Conservation (phyloP, 2,329 filamentous ascomycete species). For the Neonectria faginata region DNA sequence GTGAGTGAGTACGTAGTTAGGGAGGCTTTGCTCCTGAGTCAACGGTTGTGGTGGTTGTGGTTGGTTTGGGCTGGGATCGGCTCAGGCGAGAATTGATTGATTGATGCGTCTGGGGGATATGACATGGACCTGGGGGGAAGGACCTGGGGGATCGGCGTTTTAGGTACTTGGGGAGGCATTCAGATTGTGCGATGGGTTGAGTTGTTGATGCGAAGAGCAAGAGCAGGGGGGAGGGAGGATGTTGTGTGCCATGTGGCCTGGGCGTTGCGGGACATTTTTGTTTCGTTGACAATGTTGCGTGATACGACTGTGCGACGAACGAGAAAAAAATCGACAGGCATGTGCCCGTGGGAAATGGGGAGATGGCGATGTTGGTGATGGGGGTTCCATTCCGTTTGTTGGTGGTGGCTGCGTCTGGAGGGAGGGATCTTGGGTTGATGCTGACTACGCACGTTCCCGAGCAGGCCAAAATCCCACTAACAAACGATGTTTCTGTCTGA, state of each 20-base stretch:
- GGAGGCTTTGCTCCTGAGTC: neutral
- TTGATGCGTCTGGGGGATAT: neutral
- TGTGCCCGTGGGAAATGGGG: neutral
- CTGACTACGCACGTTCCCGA: neutral
- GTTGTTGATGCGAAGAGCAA: conserved; percentile 26
- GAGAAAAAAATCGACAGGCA: neutral
- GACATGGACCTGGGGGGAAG: conserved; percentile 3
- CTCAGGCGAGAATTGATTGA: neutral
- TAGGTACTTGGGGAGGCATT: neutral
- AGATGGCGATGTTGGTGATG: conserved; percentile 2
- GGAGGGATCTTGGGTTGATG: neutral
- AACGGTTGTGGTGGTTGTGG: neutral
- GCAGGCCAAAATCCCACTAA: no score
- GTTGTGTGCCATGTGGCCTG: conserved; percentile 6
- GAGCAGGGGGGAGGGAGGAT: no score
- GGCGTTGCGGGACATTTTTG: neutral
- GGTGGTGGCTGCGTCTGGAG: neutral
- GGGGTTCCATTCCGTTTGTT: no score
- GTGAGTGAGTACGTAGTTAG: neutral
- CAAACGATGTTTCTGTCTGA: neutral
- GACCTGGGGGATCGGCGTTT: conserved; percentile 11
- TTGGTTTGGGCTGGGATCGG: conserved; percentile 3
- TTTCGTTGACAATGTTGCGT: neutral
- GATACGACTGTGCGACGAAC: neutral
- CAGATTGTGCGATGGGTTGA: conserved; percentile 11